Conservation (phyloP, 176 grass and related monocot genomes). For the Panicum miliaceum region DNA sequence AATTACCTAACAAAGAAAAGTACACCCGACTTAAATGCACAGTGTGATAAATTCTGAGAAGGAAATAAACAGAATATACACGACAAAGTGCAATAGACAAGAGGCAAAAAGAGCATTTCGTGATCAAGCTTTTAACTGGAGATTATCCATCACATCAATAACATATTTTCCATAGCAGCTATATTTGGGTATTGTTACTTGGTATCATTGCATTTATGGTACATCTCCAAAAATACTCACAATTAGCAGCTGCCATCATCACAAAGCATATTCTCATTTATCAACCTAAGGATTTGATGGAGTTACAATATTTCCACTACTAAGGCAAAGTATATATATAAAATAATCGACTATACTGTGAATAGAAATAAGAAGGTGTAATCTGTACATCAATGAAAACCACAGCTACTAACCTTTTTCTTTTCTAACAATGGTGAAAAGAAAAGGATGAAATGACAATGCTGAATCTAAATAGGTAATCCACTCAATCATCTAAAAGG, state of each 20-base stretch:
- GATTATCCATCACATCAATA: not conserved
- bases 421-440: slow-evolving; percentile 23
- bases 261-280: not conserved
- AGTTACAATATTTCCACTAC: slow-evolving; percentile 7
- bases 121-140: slow-evolving; percentile 21
- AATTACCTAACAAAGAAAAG: slow-evolving; percentile 3
- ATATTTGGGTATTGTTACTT: not conserved
- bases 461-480: not conserved
- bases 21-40: slow-evolving; percentile 5
- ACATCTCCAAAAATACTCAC: slow-evolving; percentile 15
- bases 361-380: not conserved
- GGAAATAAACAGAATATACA: not conserved
- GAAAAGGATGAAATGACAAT: not conserved
- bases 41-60: not conserved
- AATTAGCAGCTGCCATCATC: slow-evolving; percentile 2
- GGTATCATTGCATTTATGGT: slow-evolving; percentile 19
- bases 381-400: not conserved
- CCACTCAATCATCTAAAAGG: slow-evolving; percentile 20
- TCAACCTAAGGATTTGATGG: not conserved
- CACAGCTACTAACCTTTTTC: not conserved
- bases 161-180: not conserved
- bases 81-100: not conserved
- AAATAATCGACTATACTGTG: not conserved
- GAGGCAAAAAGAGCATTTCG: not conserved
- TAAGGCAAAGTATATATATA: not conserved